A percentile compares a stretch with the other conserved stretches of the same genome.
Conservation (phyloP, 2,329 filamentous ascomycete species). For the Curvularia sp. region DNA sequence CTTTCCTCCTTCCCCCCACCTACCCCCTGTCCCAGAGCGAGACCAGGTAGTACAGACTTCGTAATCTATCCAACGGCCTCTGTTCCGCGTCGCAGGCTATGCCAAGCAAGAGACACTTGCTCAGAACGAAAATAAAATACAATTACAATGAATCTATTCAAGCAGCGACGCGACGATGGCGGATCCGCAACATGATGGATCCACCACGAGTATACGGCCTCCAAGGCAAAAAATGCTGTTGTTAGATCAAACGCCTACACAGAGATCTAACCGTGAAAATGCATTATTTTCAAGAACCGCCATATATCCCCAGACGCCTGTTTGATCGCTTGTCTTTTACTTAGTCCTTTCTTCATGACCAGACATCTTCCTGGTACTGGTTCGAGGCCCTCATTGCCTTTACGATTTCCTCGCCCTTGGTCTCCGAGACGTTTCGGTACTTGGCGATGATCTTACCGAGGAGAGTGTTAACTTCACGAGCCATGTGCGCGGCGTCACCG, state of each 20-base stretch:
- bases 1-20: not conserved
- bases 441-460: conserved; percentile 85
- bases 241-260: conserved; percentile 29
- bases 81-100: conserved; percentile 5
- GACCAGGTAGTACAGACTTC: conserved; percentile 8
- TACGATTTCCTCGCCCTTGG: conserved; percentile 93
- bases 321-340: not conserved
- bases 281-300: conserved; percentile 23
- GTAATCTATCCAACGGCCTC: conserved; percentile 7
- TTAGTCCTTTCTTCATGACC: conserved; percentile 57
- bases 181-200: conserved; percentile 7
- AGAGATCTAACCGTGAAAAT: conserved; percentile 40
- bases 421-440: conserved; percentile 79
- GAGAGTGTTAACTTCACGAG: conserved; percentile 87
- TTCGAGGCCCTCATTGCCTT: conserved; percentile 95
- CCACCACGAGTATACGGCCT: not conserved
- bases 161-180: too few relatives aligned
- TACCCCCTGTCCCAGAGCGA: conserved; percentile 2
- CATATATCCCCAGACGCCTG: conserved; percentile 4
- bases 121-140: conserved; percentile 4
- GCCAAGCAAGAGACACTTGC: conserved; percentile 1
- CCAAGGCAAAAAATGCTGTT: conserved; percentile 6
- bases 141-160: not conserved
- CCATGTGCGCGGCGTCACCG: conserved; percentile 97
- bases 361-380: conserved; percentile 89